A percentile compares a stretch with the other conserved stretches of the same genome.
phyloP scores from a whole-genome alignment of 805 yeast genomes.

The Candida palmyrensis region DNA sequence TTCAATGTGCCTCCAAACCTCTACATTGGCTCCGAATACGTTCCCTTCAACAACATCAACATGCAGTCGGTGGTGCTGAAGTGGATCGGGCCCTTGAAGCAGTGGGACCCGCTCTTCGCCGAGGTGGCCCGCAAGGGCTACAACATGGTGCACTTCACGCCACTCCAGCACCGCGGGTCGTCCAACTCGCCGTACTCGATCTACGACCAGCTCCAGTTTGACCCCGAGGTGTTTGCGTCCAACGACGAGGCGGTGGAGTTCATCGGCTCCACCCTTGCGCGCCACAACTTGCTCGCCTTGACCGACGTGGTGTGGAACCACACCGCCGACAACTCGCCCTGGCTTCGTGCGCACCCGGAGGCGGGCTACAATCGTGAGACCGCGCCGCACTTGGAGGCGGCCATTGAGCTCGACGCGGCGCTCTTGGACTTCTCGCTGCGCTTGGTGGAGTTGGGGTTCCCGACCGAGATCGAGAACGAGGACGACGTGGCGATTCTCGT shows the following conservation, averaged over 20 bases:
- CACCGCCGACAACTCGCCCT: conserved; percentile 83
- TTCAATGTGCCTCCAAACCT: conserved; percentile 81
- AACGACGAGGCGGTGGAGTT: conserved; percentile 49
- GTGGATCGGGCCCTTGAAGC: conserved; percentile 66
- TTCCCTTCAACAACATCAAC: conserved; percentile 75
- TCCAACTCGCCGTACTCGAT: conserved; percentile 93
- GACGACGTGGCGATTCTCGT: conserved; percentile 57
- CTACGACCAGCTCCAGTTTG: conserved; percentile 77
- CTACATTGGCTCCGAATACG: conserved; percentile 44
- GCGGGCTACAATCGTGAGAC: conserved; percentile 82
- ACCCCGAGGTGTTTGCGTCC: conserved; percentile 54
- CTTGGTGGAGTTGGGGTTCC: conserved; percentile 55
- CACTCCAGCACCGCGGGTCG: conserved; percentile 82
- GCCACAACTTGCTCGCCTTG: conserved; percentile 64
- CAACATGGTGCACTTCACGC: conserved; percentile 96
- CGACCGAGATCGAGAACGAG: conserved; percentile 45
- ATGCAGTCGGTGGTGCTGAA: conserved; percentile 85
- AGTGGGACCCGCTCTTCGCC: conserved; percentile 66
- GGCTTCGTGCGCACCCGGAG: conserved; percentile 87
- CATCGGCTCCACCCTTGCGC: conserved; percentile 43
- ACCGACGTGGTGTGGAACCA: conserved; percentile 95
- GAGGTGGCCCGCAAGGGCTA: conserved; percentile 71
- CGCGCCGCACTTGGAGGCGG: conserved; percentile 83
- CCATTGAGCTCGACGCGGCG: conserved; percentile 76
- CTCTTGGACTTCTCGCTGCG: conserved; percentile 59